Conservation (phyloP, 768 basidiomycete genomes). For the Crucibulum laeve region DNA sequence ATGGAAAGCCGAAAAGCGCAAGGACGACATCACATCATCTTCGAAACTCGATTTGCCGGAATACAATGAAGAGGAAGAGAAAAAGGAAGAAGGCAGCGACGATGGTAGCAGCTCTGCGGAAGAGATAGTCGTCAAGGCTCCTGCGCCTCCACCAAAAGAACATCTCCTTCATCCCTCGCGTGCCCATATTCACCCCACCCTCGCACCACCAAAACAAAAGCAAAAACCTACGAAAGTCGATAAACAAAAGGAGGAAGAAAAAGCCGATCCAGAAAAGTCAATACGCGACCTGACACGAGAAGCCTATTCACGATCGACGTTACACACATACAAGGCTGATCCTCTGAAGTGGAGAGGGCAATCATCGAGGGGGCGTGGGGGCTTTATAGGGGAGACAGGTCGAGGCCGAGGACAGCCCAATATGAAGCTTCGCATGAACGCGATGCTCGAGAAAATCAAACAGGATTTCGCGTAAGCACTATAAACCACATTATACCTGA, state of each 20-base stretch:
- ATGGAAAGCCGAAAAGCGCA: slow-evolving; percentile 72
- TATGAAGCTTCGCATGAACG: slow-evolving; percentile 87
- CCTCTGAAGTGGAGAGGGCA: slow-evolving; percentile 17
- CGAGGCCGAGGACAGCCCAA: slow-evolving; percentile 43
- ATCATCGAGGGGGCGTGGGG: slow-evolving; percentile 13
- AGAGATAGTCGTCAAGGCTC: not conserved
- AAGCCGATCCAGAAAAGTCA: slow-evolving; percentile 24
- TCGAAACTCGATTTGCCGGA: slow-evolving; percentile 14
- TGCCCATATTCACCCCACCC: slow-evolving; percentile 20
- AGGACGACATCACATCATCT: slow-evolving; percentile 22
- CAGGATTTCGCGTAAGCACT: slow-evolving; percentile 38
- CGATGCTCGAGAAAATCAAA: slow-evolving; percentile 83
- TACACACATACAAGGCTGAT: slow-evolving; percentile 55
- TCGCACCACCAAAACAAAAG: slow-evolving; percentile 14
- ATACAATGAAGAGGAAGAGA: slow-evolving; percentile 13
- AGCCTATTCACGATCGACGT: slow-evolving; percentile 56
- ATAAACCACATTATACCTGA: slow-evolving; percentile 4
- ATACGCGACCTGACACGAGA: slow-evolving; percentile 57
- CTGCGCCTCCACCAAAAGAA: slow-evolving; percentile 1
- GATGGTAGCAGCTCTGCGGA: slow-evolving; percentile 6
- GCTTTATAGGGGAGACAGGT: slow-evolving; percentile 15
- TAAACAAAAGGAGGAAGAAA: slow-evolving; percentile 10
- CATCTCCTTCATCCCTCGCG: slow-evolving; percentile 19
- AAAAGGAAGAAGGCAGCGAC: slow-evolving; percentile 9
- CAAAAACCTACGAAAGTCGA: slow-evolving; percentile 7